Evolutionary conservation across 2,329 filamentous ascomycete species (phyloP), one percentile per base, ranked within the genome.

Genomic region (Fusarium goolgardi): DNA sequence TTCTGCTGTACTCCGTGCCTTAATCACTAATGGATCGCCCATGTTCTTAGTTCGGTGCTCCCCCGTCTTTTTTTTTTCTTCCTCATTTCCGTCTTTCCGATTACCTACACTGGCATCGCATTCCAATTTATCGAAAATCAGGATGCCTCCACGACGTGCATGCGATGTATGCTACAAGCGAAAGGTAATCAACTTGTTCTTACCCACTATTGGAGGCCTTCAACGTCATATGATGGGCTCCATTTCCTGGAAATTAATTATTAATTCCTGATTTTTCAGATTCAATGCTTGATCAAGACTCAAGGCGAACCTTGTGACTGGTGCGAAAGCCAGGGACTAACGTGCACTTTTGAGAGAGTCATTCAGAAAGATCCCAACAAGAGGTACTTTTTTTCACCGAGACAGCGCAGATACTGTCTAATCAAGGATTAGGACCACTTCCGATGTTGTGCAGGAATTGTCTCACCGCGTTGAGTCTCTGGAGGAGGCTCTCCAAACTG

Each of bases 281-380:
- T 72, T 31, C 71, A 72, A 63, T 72, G 71, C 35, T 50, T 63
- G 29, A 67, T 71, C 40, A 57, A 63, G 12, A 64, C 55, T 5
- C 60, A 50, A 3, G 52, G 57, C 20, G 61, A 56, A 40, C 57
- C 70, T 12, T 72, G 71, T 40, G 67, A 72, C 50, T 72, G 71
- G 71, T 72, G 71, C 16, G 59, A 55, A 32, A 69, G 65, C 23
- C 71, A 72, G 21, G 56, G 54, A 40, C 44, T 71, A 20, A 43
- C 63, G 9, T 72, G 71, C 34, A 73, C 70, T 8, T 72, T 73
- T 50, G 63, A 71, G n/a, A 59, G 70, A 53, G 62, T 69, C 35
- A 47, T 59, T 39, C 64, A 61, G 8, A 71, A 67, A 35, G 67
- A 63, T 16, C 53, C 57, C 32, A 67, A 64, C 18, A 71, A 72